Evolutionary conservation across 306 rosid genomes (phyloP).

Genomic region (Cucumis cinereus): DNA sequence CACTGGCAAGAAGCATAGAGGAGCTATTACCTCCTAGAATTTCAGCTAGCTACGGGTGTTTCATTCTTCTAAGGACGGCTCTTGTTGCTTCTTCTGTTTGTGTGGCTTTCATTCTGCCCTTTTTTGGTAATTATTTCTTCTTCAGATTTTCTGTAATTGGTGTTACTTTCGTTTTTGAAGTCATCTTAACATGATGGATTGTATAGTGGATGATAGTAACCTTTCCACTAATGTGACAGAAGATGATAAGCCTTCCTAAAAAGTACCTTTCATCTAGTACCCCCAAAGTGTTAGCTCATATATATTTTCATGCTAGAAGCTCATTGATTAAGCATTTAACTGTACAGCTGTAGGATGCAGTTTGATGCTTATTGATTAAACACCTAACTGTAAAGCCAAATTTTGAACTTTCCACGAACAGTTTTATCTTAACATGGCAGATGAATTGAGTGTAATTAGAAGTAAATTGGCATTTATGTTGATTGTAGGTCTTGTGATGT

Average conservation of each 20-base stretch:
- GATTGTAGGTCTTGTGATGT: constrained; percentile 54
- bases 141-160: constrained; percentile 6
- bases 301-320: background rate
- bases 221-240: background rate
- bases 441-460: background rate
- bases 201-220: background rate
- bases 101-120: constrained; percentile 63
- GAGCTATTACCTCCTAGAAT: constrained; percentile 49
- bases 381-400: background rate
- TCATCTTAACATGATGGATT: background rate
- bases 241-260: background rate
- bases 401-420: background rate
- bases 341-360: background rate
- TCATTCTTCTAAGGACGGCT: constrained; percentile 45
- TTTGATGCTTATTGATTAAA: background rate
- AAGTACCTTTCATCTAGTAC: background rate
- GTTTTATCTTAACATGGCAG: background rate
- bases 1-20: constrained; percentile 65
- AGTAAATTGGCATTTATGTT: background rate
- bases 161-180: background rate
- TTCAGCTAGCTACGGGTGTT: constrained; percentile 43
- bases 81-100: constrained; percentile 50
- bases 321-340: background rate
- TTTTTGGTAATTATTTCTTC: constrained; percentile 40
- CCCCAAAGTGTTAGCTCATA: background rate